These are phyloP conservation scores for Inga laurina DNA, from an alignment of 306 rosid species.

Conservation along the genomic window DNA sequence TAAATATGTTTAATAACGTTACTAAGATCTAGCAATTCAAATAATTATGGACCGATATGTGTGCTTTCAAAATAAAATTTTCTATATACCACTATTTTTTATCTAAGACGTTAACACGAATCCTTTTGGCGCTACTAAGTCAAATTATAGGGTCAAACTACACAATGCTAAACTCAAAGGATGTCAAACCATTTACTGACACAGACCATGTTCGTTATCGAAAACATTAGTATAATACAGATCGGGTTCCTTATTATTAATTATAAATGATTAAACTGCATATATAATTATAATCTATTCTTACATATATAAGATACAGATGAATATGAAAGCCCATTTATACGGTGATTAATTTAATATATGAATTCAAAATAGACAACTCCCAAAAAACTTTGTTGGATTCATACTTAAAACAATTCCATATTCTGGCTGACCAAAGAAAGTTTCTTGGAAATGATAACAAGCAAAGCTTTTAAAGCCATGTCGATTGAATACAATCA, in stretches of 20 bases:
- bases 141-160: too few relatives aligned
- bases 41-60: too few relatives aligned
- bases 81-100: too few relatives aligned
- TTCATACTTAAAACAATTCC: background rate
- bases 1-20: too few relatives aligned
- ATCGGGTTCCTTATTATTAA: background rate
- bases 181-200: background rate
- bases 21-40: too few relatives aligned
- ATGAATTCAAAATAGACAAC: conserved; percentile 24
- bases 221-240: background rate
- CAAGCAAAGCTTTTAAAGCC: conserved; percentile 10
- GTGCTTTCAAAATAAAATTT: too few relatives aligned
- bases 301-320: background rate
- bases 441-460: conserved; percentile 49
- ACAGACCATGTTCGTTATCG: background rate
- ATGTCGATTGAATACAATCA: conserved; percentile 30
- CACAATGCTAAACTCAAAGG: background rate
- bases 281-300: conserved; percentile 1
- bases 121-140: too few relatives aligned
- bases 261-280: conserved; percentile 1
- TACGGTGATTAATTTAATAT: conserved; percentile 23
- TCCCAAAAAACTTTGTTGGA: background rate
- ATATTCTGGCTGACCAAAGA: conserved; percentile 34
- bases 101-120: too few relatives aligned
- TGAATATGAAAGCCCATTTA: conserved; percentile 1